Conservation (phyloP, 768 basidiomycete genomes). For the Kwoniella sp. region DNA sequence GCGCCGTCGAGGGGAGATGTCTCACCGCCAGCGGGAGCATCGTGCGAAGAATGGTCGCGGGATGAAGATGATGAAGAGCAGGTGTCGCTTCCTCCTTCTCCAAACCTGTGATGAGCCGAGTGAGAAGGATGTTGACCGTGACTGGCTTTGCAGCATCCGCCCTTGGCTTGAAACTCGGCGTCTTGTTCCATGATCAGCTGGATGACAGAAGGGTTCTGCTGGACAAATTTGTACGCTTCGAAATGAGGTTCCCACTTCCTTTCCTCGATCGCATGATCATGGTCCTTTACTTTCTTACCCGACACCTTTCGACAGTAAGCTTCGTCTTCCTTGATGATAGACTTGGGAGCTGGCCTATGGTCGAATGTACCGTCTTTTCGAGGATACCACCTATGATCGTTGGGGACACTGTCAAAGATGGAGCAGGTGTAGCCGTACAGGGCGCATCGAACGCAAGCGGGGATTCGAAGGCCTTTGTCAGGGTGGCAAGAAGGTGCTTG, state of each 20-base stretch:
- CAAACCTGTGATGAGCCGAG: neutral
- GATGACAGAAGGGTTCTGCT: neutral
- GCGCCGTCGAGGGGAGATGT: neutral
- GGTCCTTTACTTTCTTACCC: neutral
- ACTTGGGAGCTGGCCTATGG: neutral
- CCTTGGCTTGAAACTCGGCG: neutral
- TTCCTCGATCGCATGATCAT: slow-evolving; percentile 3
- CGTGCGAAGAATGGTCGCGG: too few relatives aligned
- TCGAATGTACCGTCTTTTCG: neutral
- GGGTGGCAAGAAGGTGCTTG: neutral
- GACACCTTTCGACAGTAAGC: neutral
- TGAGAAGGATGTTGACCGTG: neutral
- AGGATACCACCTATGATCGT: neutral
- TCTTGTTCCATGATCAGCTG: neutral
- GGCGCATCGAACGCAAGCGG: neutral
- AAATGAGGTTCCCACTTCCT: slow-evolving; percentile 10
- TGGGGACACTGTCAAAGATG: neutral
- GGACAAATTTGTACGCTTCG: neutral
- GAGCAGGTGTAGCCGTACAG: neutral
- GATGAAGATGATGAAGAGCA: neutral
- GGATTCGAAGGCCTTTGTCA: neutral
- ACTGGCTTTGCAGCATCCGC: neutral
- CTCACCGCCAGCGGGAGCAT: too few relatives aligned
- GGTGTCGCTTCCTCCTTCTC: neutral
- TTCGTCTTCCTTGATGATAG: neutral